Evolutionary conservation across 2,329 filamentous ascomycete species (phyloP).

Genomic region (Aaosphaeria arxii): DNA sequence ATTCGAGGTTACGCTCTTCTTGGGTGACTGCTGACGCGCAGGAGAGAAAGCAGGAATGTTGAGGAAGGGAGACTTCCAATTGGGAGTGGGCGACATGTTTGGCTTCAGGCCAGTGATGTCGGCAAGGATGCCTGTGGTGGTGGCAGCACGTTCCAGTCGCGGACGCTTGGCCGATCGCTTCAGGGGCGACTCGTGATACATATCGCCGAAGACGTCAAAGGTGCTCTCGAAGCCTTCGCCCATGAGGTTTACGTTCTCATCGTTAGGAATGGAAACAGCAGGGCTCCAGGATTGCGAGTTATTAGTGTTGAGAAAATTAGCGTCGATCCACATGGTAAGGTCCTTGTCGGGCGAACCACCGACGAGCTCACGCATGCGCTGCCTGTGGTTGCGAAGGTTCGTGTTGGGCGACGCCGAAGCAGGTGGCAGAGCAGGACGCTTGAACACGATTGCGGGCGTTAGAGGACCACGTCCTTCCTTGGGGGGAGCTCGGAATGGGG

Average conservation of each 20-base stretch:
- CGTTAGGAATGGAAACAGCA: conserved; percentile 61
- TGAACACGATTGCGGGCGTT: conserved; percentile 82
- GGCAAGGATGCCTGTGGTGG: conserved; percentile 59
- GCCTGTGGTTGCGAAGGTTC: conserved; percentile 82
- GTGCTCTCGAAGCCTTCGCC: conserved; percentile 48
- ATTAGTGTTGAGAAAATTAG: conserved; percentile 42
- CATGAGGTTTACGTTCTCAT: conserved; percentile 53
- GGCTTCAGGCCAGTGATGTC: conserved; percentile 58
- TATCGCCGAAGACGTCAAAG: conserved; percentile 61
- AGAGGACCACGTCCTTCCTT: conserved; percentile 59
- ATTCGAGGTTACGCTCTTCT: conserved; percentile 26
- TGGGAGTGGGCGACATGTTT: conserved; percentile 43
- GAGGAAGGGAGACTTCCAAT: conserved; percentile 35
- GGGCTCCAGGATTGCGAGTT: conserved; percentile 54
- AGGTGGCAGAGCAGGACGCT: conserved; percentile 61
- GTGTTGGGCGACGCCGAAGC: conserved; percentile 89
- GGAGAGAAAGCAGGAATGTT: conserved; percentile 37
- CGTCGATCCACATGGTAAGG: conserved; percentile 51
- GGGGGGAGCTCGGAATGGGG: conserved; percentile 37
- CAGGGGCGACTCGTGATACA: conserved; percentile 59
- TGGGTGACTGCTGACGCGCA: conserved; percentile 24
- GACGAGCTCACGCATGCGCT: conserved; percentile 76
- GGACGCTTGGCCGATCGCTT: conserved; percentile 62
- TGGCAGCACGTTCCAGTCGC: conserved; percentile 61
- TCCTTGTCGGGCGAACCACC: conserved; percentile 67